Evolutionary conservation across 768 basidiomycete species (phyloP).

Genomic region (Phaffia tasmanica): DNA sequence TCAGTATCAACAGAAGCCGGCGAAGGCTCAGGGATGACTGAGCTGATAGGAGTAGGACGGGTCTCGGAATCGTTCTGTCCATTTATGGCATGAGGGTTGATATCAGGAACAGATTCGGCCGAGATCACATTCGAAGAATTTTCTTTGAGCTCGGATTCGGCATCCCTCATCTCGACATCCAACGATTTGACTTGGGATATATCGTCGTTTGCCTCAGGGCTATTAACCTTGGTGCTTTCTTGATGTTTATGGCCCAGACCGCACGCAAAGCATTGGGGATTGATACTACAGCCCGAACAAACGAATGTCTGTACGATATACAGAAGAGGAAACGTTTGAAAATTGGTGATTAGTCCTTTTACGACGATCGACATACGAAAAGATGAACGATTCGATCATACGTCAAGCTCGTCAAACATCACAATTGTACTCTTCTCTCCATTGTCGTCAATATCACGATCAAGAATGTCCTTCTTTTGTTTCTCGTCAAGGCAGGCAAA

Average conservation of each 20-base stretch:
- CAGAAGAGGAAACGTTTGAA: neutral
- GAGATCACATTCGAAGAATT: neutral
- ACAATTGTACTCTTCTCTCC: neutral
- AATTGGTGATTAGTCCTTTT: too few relatives aligned
- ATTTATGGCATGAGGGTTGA: neutral
- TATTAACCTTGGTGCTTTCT: neutral
- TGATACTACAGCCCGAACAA: slow-evolving; percentile 8
- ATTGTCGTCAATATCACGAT: neutral
- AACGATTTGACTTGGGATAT: neutral
- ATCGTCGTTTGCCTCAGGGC: neutral
- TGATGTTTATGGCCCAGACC: slow-evolving; percentile 2
- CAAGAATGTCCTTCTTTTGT: slow-evolving; percentile 1
- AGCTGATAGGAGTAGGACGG: neutral
- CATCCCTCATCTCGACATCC: neutral
- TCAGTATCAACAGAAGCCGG: slow-evolving; percentile 56
- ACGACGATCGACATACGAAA: neutral
- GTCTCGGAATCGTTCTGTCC: neutral
- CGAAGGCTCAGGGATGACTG: neutral
- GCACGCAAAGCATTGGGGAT: slow-evolving; percentile 16
- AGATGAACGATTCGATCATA: neutral
- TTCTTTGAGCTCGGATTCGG: neutral
- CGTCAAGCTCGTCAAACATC: slow-evolving; percentile 4
- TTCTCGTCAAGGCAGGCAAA: slow-evolving; percentile 19
- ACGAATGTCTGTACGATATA: slow-evolving; percentile 2
- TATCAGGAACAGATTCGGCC: neutral